Conservation (phyloP, 2,329 filamentous ascomycete species). For the Fusarium liriodendri region DNA sequence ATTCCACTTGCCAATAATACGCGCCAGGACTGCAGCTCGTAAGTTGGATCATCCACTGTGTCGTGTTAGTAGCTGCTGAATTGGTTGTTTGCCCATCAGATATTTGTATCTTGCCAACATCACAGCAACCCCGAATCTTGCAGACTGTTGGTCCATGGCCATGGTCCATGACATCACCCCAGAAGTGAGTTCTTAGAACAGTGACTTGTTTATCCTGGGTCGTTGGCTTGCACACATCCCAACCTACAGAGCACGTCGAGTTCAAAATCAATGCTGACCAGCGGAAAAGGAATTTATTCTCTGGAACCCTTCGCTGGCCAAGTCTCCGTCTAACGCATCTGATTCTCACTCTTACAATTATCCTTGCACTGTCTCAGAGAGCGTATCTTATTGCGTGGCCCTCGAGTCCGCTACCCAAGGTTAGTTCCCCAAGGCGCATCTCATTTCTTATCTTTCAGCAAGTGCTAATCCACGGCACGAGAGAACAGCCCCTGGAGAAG, state of each 20-base stretch:
- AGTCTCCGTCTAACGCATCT: not conserved
- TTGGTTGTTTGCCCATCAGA: not conserved
- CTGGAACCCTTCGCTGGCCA: slow-evolving; percentile 15
- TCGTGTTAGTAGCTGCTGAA: not conserved
- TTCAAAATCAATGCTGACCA: not conserved
- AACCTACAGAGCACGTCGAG: not conserved
- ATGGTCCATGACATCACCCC: not conserved
- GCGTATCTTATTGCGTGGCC: slow-evolving; percentile 5
- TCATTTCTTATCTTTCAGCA: not conserved
- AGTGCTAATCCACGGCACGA: not conserved
- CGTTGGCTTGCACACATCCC: not conserved
- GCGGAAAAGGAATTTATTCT: slow-evolving; percentile 7
- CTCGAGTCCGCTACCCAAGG: not conserved
- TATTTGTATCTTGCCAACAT: not conserved
- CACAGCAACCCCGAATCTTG: not conserved
- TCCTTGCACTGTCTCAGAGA: slow-evolving; percentile 13
- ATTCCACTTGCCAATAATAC: not conserved
- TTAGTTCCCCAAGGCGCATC: not conserved
- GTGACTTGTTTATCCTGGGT: not conserved
- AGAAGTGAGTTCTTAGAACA: not conserved
- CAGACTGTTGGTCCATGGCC: not conserved
- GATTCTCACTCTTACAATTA: slow-evolving; percentile 5
- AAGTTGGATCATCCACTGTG: not conserved
- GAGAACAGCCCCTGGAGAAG: not conserved
- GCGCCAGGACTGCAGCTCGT: not conserved